Base-by-base conservation (phyloP, 495 filamentous ascomycete genomes). In the Talaromyces adpressus region DNA sequence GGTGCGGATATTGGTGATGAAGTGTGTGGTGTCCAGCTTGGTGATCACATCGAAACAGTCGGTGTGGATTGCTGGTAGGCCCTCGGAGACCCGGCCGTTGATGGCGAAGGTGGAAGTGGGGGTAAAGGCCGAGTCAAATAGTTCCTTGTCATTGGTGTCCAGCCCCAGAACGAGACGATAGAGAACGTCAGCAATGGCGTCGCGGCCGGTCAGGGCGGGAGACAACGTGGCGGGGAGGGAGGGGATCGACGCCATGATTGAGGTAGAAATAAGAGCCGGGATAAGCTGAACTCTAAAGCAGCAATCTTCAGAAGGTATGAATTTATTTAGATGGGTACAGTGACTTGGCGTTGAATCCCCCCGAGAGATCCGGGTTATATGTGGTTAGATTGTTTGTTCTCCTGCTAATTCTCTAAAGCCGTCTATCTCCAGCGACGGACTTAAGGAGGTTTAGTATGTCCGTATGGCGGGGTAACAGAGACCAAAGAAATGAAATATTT, bases 21-120 rank as follows among this genome's bases (percentile, higher is more conserved):
- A 65, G 59, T 76, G 74, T 1, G 71, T 76, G 11, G 74, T 75
- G 51, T 76, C 71, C 54, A 76, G 27, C 27, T 68, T 68, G 12
- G 65, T 45, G 54, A 76, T 56, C 0, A 23, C 7, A 14, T 63
- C 68, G 23, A 68, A 69, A n/a, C 63, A 64, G 4, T 51, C 20
- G 49, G 57, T 36, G 5, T 62, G 41, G 57, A 75, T 70, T 0
- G 62, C 64, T 2, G 62, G 6, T 1, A 70, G 62, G 11, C 72
- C 72, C 0, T 69, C 25, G 41, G 68, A 53, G 9, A 63, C 6
- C 0, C 23, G 16, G 8, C 63, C 68, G 63, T 71, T 68, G 16
- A 73, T 16, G 0, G 68, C 70, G 39, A 73, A 67, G 3, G 41
- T 66, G 16, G 59, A 52, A 7, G 58, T 53, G 7, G 27, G 22